Percentiles rank a stretch among this genome's conserved stretches.
Conservation (phyloP, 2,329 filamentous ascomycete genomes). For the Sclerotinia subarctica region DNA sequence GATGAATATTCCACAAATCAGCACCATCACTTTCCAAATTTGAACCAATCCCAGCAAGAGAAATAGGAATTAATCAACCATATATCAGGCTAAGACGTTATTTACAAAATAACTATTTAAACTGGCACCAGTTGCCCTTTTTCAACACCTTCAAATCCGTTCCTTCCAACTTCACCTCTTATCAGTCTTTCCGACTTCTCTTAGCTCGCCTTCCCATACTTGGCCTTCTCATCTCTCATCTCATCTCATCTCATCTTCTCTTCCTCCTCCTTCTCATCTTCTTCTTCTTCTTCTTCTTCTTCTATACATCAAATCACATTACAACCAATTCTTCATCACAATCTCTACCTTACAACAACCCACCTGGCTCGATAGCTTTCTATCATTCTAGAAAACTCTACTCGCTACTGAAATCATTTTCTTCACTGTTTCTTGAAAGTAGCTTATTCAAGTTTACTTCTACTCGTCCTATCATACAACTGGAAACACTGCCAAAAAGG, state of each 20-base stretch:
- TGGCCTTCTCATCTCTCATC: neutral
- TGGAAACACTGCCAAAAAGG: slow-evolving; percentile 17
- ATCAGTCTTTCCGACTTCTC: neutral
- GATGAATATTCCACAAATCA: neutral
- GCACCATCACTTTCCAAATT: neutral
- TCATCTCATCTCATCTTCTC: neutral
- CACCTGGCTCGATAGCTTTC: slow-evolving; percentile 41
- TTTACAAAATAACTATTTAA: neutral
- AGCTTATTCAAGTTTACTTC: slow-evolving; percentile 22
- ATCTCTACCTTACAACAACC: slow-evolving; percentile 34
- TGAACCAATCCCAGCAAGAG: neutral
- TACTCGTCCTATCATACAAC: slow-evolving; percentile 20
- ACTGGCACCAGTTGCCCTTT: neutral
- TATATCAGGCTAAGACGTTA: neutral
- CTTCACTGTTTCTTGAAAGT: slow-evolving; percentile 26
- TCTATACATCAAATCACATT: slow-evolving; percentile 26
- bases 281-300: slow-evolving; percentile 23
- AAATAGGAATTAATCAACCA: neutral
- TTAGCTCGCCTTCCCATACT: neutral
- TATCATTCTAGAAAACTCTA: slow-evolving; percentile 38
- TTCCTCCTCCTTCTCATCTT: slow-evolving; percentile 12
- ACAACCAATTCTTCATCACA: slow-evolving; percentile 31
- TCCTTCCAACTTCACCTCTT: neutral
- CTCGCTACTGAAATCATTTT: slow-evolving; percentile 35
- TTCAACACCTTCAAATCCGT: neutral